Percentiles rank a stretch among this genome's conserved stretches.
phyloP scores from a whole-genome alignment of 768 basidiomycete species.

The Sporobolomyces pararoseus region DNA sequence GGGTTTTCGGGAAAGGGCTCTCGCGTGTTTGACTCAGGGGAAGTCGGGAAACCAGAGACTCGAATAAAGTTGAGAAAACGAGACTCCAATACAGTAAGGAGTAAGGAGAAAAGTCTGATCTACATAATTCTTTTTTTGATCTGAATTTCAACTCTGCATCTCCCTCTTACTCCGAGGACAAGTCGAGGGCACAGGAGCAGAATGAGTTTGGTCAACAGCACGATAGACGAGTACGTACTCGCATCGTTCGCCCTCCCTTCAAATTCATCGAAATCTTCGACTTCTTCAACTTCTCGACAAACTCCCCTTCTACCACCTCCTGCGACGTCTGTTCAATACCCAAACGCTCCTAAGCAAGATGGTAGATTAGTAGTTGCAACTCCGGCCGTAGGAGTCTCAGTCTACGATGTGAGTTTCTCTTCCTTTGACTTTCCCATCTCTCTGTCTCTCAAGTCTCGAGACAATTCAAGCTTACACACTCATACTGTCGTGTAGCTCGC shows the following conservation, averaged over 20 bases:
- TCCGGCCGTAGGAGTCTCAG: slow-evolving; percentile 24
- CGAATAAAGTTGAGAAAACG: too few species aligned
- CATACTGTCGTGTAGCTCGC: slow-evolving; percentile 15
- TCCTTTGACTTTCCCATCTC: background rate
- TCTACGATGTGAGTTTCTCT: slow-evolving; percentile 37
- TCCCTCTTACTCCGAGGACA: too few species aligned
- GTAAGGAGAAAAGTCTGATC: too few species aligned
- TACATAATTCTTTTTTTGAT: too few species aligned
- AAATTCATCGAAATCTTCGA: background rate
- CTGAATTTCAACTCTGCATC: too few species aligned
- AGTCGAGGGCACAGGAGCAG: background rate
- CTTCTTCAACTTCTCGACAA: background rate
- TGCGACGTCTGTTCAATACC: slow-evolving; percentile 21
- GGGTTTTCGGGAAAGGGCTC: too few species aligned
- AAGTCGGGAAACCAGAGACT: too few species aligned
- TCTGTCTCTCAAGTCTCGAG: too few species aligned
- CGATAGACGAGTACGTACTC: slow-evolving; percentile 29
- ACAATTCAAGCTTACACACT: background rate
- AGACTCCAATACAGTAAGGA: too few species aligned
- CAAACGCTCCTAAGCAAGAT: slow-evolving; percentile 11
- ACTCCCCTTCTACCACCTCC: slow-evolving; percentile 1
- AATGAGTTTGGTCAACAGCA: slow-evolving; percentile 22
- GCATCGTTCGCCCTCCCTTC: slow-evolving; percentile 31
- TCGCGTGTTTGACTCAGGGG: too few species aligned
- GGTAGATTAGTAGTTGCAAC: slow-evolving; percentile 17